A percentile compares a stretch with the other conserved stretches of the same genome.
phyloP scores from a whole-genome alignment of 768 basidiomycete genomes.

The Sutorius australiensis region DNA sequence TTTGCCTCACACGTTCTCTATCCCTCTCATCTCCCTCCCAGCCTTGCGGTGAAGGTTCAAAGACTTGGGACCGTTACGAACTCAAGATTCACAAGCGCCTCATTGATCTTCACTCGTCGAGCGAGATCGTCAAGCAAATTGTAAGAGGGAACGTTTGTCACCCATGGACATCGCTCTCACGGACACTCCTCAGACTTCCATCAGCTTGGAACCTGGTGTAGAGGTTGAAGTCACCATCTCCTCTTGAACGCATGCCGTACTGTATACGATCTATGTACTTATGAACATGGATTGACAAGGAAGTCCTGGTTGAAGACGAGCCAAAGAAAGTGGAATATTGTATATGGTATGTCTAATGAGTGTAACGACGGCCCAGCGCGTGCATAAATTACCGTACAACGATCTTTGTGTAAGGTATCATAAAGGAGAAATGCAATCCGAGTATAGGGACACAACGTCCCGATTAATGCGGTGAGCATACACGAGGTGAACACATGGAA shows the following conservation, averaged over 20 bases:
- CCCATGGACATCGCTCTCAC: slow-evolving; percentile 5
- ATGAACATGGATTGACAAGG: slow-evolving; percentile 3
- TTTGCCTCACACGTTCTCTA: background rate
- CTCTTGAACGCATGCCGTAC: slow-evolving; percentile 38
- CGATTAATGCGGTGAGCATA: slow-evolving; percentile 10
- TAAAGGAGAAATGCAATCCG: slow-evolving; percentile 2
- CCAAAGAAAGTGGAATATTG: background rate
- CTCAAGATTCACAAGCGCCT: slow-evolving; percentile 99
- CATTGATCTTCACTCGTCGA: slow-evolving; percentile 97
- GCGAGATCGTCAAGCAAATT: slow-evolving; percentile 99
- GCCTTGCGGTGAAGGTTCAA: slow-evolving; percentile 99
- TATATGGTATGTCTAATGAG: slow-evolving; percentile 11
- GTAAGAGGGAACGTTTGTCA: slow-evolving; percentile 48
- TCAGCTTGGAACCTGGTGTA: slow-evolving; percentile 98
- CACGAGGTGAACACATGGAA: slow-evolving; percentile 1
- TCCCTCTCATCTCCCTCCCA: slow-evolving; percentile 29
- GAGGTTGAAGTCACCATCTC: slow-evolving; percentile 99
- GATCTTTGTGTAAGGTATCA: slow-evolving; percentile 20
- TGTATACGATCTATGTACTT: slow-evolving; percentile 2
- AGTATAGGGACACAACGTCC: background rate
- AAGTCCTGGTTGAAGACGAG: background rate
- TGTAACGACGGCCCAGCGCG: slow-evolving; percentile 3
- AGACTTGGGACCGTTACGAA: slow-evolving; percentile 99
- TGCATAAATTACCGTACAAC: slow-evolving; percentile 18
- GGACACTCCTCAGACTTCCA: slow-evolving; percentile 68